Conservation (phyloP, 257 asterid genomes). For the Avicennia marina region DNA sequence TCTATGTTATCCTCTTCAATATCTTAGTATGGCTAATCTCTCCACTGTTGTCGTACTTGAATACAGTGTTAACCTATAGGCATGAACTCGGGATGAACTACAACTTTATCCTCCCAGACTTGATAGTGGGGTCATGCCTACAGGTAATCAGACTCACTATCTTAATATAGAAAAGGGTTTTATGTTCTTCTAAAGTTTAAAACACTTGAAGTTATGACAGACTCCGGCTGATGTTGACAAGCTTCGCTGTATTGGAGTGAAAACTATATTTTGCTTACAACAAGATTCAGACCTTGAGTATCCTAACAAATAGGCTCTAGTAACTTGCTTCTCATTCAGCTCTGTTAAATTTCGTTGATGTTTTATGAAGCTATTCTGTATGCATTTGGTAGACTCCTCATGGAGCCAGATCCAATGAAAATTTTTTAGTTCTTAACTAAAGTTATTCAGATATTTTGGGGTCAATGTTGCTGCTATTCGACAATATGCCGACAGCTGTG, state of each 20-base stretch:
- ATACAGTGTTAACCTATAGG: conserved; percentile 72
- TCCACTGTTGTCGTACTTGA: conserved; percentile 4
- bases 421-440: conserved; percentile 45
- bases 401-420: not conserved
- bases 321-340: too few species aligned
- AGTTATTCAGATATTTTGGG: conserved; percentile 66
- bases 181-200: conserved; percentile 6
- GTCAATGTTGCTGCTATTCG: conserved; percentile 76
- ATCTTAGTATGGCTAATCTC: conserved; percentile 16
- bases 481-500: conserved; percentile 59
- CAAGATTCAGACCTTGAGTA: conserved; percentile 94
- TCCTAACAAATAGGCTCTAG: conserved; percentile 28
- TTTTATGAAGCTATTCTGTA: too few species aligned
- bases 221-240: conserved; percentile 91
- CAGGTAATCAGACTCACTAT: conserved; percentile 49
- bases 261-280: conserved; percentile 89
- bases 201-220: conserved; percentile 37
- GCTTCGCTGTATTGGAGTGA: conserved; percentile 87
- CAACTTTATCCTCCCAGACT: conserved; percentile 81
- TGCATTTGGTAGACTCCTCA: too few species aligned
- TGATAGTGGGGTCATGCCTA: conserved; percentile 93
- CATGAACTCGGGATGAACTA: conserved; percentile 98
- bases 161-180: not conserved
- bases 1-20: not conserved
- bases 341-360: too few species aligned